Percentiles rank a stretch among this genome's conserved stretches.
These are phyloP conservation scores for Coniophora puteana DNA, from an alignment of 1,284 basidiomycete species.

Conservation along the genomic window DNA sequence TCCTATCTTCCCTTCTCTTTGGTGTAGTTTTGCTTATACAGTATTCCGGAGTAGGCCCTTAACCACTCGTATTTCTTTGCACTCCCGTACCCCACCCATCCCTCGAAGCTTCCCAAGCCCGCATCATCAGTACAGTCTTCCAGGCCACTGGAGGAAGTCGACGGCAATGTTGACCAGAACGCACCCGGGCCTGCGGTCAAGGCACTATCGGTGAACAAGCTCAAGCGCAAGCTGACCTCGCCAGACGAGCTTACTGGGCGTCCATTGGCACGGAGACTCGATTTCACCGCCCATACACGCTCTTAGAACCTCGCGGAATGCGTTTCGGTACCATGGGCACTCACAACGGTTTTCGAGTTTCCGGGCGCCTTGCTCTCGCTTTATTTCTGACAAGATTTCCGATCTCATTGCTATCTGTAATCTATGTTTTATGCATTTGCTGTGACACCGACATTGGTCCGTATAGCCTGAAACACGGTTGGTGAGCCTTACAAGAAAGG, in stretches of 20 bases:
- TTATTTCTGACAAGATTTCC: too few species aligned
- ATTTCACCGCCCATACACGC: too few species aligned
- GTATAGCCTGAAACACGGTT: too few species aligned
- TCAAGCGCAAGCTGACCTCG: conserved; percentile 47
- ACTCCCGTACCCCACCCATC: conserved; percentile 76
- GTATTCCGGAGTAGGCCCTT: conserved; percentile 50
- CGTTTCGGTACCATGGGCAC: too few species aligned
- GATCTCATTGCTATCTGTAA: too few species aligned
- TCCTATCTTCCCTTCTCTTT: conserved; percentile 8
- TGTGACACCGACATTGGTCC: too few species aligned
- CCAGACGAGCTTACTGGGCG: conserved; percentile 34
- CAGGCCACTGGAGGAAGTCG: conserved; percentile 66
- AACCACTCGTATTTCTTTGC: conserved; percentile 77
- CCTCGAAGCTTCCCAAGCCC: conserved; percentile 80
- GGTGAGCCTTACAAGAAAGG: too few species aligned
- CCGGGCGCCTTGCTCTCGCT: too few species aligned
- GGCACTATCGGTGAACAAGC: conserved; percentile 36
- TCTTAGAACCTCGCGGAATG: too few species aligned
- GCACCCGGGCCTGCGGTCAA: conserved; percentile 33
- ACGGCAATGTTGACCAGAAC: conserved; percentile 58
- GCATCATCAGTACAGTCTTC: conserved; percentile 40
- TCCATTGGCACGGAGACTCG: conserved; percentile 43
- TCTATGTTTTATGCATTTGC: too few species aligned
- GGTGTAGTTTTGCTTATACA: background rate
- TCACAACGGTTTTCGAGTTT: too few species aligned